Conservation (phyloP, 306 rosid species). For the Prunus padus region DNA sequence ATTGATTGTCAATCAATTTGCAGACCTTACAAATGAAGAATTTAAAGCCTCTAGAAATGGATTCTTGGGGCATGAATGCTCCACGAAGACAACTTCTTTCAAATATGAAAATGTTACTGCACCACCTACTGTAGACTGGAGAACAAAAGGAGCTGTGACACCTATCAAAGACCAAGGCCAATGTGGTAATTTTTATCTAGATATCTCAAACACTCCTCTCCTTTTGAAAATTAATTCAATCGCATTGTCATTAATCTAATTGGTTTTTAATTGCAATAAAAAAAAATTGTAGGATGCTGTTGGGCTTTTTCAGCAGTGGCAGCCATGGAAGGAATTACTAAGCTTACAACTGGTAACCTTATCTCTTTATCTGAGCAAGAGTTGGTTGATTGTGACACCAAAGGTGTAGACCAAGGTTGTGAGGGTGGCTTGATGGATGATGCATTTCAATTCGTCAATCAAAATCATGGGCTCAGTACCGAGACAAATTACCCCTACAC, state of each 20-base stretch:
- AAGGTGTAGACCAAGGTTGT: slow-evolving; percentile 32
- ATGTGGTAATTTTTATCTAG: slow-evolving; percentile 26
- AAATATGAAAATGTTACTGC: slow-evolving; percentile 30
- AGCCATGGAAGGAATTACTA: slow-evolving; percentile 40
- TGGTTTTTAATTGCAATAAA: not conserved
- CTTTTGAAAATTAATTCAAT: not conserved
- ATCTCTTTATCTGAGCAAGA: slow-evolving; percentile 24
- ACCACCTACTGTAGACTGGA: slow-evolving; percentile 41
- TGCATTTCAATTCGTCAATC: slow-evolving; percentile 40
- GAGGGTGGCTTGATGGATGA: slow-evolving; percentile 43
- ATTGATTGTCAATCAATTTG: slow-evolving; percentile 23
- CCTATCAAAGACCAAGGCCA: slow-evolving; percentile 39
- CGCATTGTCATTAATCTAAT: not conserved
- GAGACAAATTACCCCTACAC: slow-evolving; percentile 36
- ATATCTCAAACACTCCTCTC: not conserved
- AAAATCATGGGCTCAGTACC: slow-evolving; percentile 36
- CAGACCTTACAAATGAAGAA: slow-evolving; percentile 33
- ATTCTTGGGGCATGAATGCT: slow-evolving; percentile 30
- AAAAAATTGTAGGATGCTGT: slow-evolving; percentile 26
- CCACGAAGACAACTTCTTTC: slow-evolving; percentile 34
- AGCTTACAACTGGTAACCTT: slow-evolving; percentile 22
- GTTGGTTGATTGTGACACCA: too few species aligned
- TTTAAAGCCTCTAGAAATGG: slow-evolving; percentile 6
- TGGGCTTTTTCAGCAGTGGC: slow-evolving; percentile 51
- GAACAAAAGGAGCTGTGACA: slow-evolving; percentile 38